phyloP scores from a whole-genome alignment of 768 basidiomycete genomes.

The Naematelia encephala region DNA sequence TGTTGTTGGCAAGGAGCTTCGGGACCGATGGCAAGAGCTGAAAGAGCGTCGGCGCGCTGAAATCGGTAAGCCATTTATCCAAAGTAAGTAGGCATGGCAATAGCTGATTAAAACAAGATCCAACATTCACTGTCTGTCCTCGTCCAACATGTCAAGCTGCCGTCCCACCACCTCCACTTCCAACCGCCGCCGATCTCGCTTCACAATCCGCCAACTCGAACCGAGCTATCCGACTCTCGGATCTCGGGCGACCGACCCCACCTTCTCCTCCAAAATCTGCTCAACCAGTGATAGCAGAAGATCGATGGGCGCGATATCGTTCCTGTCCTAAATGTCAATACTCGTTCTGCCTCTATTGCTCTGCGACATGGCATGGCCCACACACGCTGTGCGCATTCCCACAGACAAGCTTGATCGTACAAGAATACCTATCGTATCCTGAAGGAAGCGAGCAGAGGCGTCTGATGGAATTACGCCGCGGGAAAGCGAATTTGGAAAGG shows the following conservation, averaged over 20 bases:
- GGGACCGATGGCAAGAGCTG: slow-evolving; percentile 74
- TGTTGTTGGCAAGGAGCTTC: slow-evolving; percentile 64
- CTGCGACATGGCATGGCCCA: slow-evolving; percentile 82
- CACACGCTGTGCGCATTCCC: slow-evolving; percentile 67
- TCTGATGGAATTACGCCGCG: slow-evolving; percentile 64
- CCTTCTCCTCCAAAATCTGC: neutral
- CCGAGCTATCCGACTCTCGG: slow-evolving; percentile 32
- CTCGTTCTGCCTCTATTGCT: slow-evolving; percentile 80
- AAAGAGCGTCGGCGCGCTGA: slow-evolving; percentile 69
- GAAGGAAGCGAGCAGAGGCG: slow-evolving; percentile 58
- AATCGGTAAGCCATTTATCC: slow-evolving; percentile 56
- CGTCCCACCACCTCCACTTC: slow-evolving; percentile 59
- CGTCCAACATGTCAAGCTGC: slow-evolving; percentile 75
- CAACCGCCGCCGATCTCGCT: slow-evolving; percentile 16
- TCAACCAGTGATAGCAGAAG: slow-evolving; percentile 47
- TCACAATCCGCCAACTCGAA: slow-evolving; percentile 15
- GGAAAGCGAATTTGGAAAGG: slow-evolving; percentile 60
- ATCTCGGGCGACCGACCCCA: slow-evolving; percentile 8
- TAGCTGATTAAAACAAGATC: slow-evolving; percentile 54
- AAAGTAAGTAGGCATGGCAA: slow-evolving; percentile 37
- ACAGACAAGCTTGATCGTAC: slow-evolving; percentile 62
- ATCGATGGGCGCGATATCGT: slow-evolving; percentile 69
- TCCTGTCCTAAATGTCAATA: slow-evolving; percentile 68
- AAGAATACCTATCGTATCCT: slow-evolving; percentile 63
- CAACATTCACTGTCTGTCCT: slow-evolving; percentile 75